Conservation (phyloP, 176 grass and related monocot genomes). For the Eragrostis curvula region DNA sequence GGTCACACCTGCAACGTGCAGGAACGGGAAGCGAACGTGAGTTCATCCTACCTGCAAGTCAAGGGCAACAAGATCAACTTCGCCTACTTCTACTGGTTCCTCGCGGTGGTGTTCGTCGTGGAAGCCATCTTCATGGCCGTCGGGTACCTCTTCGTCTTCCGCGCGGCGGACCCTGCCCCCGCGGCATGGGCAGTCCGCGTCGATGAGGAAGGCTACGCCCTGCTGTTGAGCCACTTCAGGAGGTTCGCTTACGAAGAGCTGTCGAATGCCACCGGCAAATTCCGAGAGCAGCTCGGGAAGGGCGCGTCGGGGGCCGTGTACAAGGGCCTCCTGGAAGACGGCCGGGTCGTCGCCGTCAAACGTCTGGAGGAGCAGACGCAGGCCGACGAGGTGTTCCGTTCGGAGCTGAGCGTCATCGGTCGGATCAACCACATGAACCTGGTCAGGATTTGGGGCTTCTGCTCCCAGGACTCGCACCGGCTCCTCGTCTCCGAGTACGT, state of each 20-base stretch:
- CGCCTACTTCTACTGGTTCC: no score
- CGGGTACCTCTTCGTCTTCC: slow-evolving; percentile 63
- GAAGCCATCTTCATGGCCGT: slow-evolving; percentile 57
- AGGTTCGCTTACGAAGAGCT: slow-evolving; percentile 71
- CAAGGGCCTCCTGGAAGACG: no score
- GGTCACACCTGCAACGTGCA: slow-evolving; percentile 35
- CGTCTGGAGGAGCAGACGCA: slow-evolving; percentile 49
- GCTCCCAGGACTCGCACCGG: slow-evolving; percentile 53
- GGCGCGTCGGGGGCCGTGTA: slow-evolving; percentile 45
- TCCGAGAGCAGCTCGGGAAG: slow-evolving; percentile 46
- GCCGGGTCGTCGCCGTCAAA: slow-evolving; percentile 53
- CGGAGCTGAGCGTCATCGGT: slow-evolving; percentile 66
- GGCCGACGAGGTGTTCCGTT: slow-evolving; percentile 69
- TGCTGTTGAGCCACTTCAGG: slow-evolving; percentile 51
- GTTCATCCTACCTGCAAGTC: slow-evolving; percentile 7
- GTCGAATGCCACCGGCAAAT: slow-evolving; percentile 43
- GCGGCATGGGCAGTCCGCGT: background rate
- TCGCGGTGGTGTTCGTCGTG: slow-evolving; percentile 48
- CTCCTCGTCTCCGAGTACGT: no score
- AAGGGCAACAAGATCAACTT: no score
- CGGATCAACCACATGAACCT: slow-evolving; percentile 78
- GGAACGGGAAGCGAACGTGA: slow-evolving; percentile 12
- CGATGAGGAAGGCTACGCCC: slow-evolving; percentile 43
- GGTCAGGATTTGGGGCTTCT: slow-evolving; percentile 64
- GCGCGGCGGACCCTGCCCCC: slow-evolving; percentile 5